Evolutionary conservation across 371 early-diverging fungal species (phyloP), one percentile per base, ranked within the genome.

Genomic region (Gilbertella persicaria): DNA sequence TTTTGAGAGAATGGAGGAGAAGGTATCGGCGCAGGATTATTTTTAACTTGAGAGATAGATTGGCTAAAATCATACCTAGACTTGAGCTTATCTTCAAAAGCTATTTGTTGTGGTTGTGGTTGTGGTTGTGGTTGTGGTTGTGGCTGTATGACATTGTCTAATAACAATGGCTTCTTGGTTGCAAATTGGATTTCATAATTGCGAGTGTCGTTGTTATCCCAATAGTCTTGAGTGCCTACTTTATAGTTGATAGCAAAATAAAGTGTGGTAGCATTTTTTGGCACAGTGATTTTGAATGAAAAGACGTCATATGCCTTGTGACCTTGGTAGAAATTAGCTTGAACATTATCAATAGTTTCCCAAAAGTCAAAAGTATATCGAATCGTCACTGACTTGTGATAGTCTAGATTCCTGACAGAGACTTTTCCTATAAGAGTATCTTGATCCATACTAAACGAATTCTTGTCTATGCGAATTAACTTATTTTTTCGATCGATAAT

Each of bases 321-420:
- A 47, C 40, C 41, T 37, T 55, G 48, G 16, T 57, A 25, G 33
- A 45, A 64, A 5, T 16, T 33, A 4, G 64, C 64, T 12, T 51
- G 26, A 5, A 43, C 26, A 36, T 64, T 54, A 6, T 64, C 43
- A 12, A 64, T 46, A 0, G 87, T 67, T 39, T 68, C 64, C 92
- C 92, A 91, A 44, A 65, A 73, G 60, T 91, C 86, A 26, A 62
- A 69, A 5, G 89, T 84, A 45, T 80, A 79, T 16, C 89, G 76
- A 30, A 90, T 73, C 5, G 64, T 50, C 9, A 91, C 84, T 6
- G 60, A 42, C 64, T 91, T 91, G 51, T 86, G 80, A 61, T 84
- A 91, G 1, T 80, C 86, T 26, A 91, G 46, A 61, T 91, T 91
- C 53, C 83, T 83, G 2, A 91, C 89, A 55, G 76, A 63, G 43